Evolutionary conservation across 768 basidiomycete genomes (phyloP), one percentile per base, ranked within the genome.

Genomic region (Pulveroboletus sp.): DNA sequence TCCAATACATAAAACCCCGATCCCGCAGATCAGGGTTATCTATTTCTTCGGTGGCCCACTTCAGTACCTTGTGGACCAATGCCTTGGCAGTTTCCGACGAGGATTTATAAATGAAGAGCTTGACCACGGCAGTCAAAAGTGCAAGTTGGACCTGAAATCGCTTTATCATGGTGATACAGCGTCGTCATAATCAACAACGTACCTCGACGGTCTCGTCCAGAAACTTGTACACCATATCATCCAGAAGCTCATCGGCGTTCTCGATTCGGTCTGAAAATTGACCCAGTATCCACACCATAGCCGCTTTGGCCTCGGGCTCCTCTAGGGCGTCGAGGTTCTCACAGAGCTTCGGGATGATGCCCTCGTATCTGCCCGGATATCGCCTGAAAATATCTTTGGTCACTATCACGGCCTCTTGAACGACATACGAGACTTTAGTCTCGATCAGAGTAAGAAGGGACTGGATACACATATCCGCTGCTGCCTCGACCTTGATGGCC

Each of bases 1-100:
- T 84, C 96, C 96, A 99, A 71, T 98, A 99, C 89, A 99, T 98
- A 74, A 94, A 98, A 3, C 96, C 96, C 54, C 96, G 77, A 69
- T 99, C 96, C 31, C 96, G 81, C 18, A 99, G 75, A 73, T 99
- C 96, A 8, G 96, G 96, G 64, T 99, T 99, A 67, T 99, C 96
- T 47, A 96, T 84, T 57, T 96, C 90, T 66, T 99, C 95, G 7
- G 96, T 99, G 11, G 93, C 86, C 86, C 91, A 92, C 65, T 98
- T 97, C 39, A 99, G 76, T 6, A 98, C 89, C 63, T 93, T 96
- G 64, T 93, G 91, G 8, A 98, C 89, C 7, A 98, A 76, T 46
- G 88, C 83, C 63, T 96, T 94, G 6, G 88, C 82, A 9, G 81
- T 84, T 24, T 93, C 89, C 1, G 89, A 87, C 51, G 80, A 77